Conservation (phyloP, 768 basidiomycete species). For the Mycena crocata region DNA sequence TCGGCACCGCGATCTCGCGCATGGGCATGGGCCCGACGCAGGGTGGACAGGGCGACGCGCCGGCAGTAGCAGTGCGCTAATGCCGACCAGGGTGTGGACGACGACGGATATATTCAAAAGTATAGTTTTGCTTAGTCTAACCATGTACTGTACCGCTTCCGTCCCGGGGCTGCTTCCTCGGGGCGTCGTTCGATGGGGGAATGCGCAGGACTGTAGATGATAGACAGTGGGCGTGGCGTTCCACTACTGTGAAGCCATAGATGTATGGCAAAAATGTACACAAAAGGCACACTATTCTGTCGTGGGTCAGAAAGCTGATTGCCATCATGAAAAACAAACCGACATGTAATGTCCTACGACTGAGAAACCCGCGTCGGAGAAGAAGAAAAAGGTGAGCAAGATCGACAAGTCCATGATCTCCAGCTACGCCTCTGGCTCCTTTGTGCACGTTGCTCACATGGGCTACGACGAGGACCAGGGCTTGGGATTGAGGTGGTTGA, state of each 20-base stretch:
- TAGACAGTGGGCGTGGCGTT: no score
- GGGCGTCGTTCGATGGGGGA: neutral
- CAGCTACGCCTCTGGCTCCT: constrained; percentile 79
- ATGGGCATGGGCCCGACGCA: constrained; percentile 36
- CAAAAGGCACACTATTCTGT: neutral
- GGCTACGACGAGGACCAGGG: constrained; percentile 90
- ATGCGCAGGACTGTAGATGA: neutral
- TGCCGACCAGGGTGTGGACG: neutral
- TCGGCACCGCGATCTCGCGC: constrained; percentile 76
- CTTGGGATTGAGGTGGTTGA: constrained; percentile 65
- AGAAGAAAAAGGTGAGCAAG: constrained; percentile 72
- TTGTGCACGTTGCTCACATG: constrained; percentile 95
- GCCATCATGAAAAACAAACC: no score
- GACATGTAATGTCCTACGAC: no score
- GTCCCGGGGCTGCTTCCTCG: neutral
- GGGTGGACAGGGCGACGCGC: constrained; percentile 1
- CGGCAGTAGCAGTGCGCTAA: constrained; percentile 24
- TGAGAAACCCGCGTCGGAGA: constrained; percentile 62
- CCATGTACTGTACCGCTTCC: constrained; percentile 15
- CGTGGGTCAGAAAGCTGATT: no score
- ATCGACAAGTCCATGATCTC: constrained; percentile 96
- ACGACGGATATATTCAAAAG: constrained; percentile 25
- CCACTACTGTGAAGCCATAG: no score
- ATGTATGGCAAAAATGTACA: no score
- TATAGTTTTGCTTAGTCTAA: constrained; percentile 29